Base-by-base conservation (phyloP, 2,329 filamentous ascomycete species). In the Herpomyces periplanetae region DNA sequence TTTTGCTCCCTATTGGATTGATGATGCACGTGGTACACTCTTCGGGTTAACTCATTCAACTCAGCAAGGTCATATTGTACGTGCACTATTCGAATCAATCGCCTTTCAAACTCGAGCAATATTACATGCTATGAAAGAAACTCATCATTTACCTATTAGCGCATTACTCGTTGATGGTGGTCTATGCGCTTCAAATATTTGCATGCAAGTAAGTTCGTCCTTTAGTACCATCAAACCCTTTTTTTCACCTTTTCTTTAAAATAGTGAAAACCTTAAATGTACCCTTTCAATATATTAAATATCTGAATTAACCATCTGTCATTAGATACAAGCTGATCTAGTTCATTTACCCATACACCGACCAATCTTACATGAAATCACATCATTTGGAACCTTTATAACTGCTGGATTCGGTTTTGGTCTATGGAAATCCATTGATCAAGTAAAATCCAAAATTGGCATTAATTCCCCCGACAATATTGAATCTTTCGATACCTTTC, bases 81-180 rank as follows among this genome's bases (percentile, higher is more conserved):
- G 71, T 24, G 71, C 71, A 13, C 85, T 71, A 0, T 53, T 87
- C 20, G 71, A 87, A 40, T 69, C 71, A 3, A 73, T 66, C 14
- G 85, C 71, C 42, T 84, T 66, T 45, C 71, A 87, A 39, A 85
- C 68, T 10, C 71, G 71, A 30, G 71, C 71, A 10, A 85, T 87
- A 30, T 51, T 87, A 10, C 61, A 80, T 32, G 68, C 71, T 25
- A 87, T 87, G 71, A 66, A 65, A 32, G 56, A 61, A 28, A 71
- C 85, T 39, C 71, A 61, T 20, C 58, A 59, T 13, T 59, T 73
- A 33, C 53, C 54, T 26, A 49, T 87, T 13, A 49, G 54, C 22
- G 53, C 60, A 27, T 47, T 87, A 16, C 61, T 65, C 13, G 71
- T 85, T 16, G 71, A 87, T 32, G 71, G 71, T 22, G 71, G 71